phyloP scores from a whole-genome alignment of 495 filamentous ascomycete species.

The Sordaria brevicollis region DNA sequence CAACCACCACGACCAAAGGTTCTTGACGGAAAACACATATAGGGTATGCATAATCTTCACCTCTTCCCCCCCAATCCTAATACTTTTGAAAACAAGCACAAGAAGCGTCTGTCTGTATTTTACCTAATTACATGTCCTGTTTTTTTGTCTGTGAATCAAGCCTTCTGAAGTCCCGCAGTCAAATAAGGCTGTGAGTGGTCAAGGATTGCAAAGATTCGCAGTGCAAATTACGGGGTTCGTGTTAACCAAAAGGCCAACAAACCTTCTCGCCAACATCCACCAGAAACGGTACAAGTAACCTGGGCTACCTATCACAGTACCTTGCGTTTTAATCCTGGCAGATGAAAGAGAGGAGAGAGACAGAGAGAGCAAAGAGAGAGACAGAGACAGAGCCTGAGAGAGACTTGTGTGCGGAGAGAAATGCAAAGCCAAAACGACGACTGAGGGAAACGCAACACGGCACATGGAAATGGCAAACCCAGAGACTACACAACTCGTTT shows the following conservation, averaged over 20 bases:
- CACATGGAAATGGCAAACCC: not conserved
- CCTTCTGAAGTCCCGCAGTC: conserved; percentile 13
- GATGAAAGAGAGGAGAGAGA: conserved; percentile 4
- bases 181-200: conserved; percentile 5
- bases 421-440: not conserved
- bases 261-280: conserved; percentile 5
- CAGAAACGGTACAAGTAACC: conserved; percentile 15
- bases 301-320: not conserved
- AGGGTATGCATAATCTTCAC: conserved; percentile 25
- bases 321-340: conserved; percentile 10
- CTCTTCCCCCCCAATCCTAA: conserved; percentile 12
- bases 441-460: not conserved
- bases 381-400: not conserved
- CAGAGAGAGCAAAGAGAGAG: conserved; percentile 6
- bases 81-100: conserved; percentile 7
- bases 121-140: conserved; percentile 14
- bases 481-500: not conserved
- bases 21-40: not conserved
- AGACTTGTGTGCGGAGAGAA: conserved; percentile 7
- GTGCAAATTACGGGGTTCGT: conserved; percentile 5
- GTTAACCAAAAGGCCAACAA: conserved; percentile 2
- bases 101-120: conserved; percentile 13
- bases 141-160: conserved; percentile 4
- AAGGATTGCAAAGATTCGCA: conserved; percentile 16
- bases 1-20: not conserved